phyloP scores from a whole-genome alignment of 2,329 filamentous ascomycete species.

The Claviceps monticola region DNA sequence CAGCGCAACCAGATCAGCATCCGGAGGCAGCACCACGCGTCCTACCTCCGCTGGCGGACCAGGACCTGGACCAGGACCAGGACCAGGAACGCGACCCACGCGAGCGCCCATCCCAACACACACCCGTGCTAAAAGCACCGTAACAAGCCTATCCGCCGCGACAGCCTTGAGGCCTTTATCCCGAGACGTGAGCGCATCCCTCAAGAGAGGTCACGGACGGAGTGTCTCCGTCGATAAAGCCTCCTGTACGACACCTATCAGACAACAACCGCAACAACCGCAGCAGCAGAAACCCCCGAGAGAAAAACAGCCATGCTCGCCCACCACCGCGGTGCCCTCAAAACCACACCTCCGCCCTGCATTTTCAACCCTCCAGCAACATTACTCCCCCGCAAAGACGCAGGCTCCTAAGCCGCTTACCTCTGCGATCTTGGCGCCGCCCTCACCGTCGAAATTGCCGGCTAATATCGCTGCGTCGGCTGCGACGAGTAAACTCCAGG shows the following conservation, averaged over 20 bases:
- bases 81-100: constrained; percentile 6
- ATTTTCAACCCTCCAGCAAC: constrained; percentile 51
- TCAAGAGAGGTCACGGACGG: not conserved
- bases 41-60: constrained; percentile 15
- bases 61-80: too few species aligned
- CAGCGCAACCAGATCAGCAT: constrained; percentile 16
- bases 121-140: constrained; percentile 19
- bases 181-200: constrained; percentile 5
- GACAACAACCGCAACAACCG: not conserved
- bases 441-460: constrained; percentile 47
- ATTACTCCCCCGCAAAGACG: constrained; percentile 51
- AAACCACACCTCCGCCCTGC: constrained; percentile 31
- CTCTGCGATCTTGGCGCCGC: constrained; percentile 41
- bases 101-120: constrained; percentile 11
- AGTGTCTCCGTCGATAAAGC: constrained; percentile 12
- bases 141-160: constrained; percentile 14
- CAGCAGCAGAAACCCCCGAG: not conserved
- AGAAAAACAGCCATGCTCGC: constrained; percentile 3
- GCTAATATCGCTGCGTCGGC: constrained; percentile 45
- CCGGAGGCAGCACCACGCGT: constrained; percentile 11
- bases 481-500: constrained; percentile 45
- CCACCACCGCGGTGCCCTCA: constrained; percentile 10
- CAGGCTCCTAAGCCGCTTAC: constrained; percentile 48
- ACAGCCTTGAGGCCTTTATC: constrained; percentile 19
- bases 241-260: constrained; percentile 4